Percentiles rank a stretch among this genome's conserved stretches.
Conservation (phyloP, 169 alveolate genomes). For the Plasmodium reichenowi region DNA sequence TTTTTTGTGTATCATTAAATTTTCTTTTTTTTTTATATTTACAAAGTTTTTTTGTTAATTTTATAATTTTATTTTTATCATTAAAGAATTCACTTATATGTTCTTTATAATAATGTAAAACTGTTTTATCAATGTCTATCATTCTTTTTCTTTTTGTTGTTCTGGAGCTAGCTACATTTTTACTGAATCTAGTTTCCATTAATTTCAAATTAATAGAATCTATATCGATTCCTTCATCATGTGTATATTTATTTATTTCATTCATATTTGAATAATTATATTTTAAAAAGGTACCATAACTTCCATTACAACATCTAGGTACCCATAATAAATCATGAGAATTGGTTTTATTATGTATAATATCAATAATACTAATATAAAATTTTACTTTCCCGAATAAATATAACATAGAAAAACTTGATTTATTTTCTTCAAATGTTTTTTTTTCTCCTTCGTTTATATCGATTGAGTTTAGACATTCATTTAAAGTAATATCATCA, state of each 20-base stretch:
- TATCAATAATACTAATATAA: conserved; percentile 68
- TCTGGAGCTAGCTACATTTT: conserved; percentile 75
- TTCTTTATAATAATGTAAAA: conserved; percentile 71
- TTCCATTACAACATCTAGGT: conserved; percentile 75
- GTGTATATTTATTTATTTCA: conserved; percentile 61
- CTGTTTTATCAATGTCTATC: conserved; percentile 76
- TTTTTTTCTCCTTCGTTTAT: conserved; percentile 1
- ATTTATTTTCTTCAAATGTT: conserved; percentile 58
- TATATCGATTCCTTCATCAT: conserved; percentile 70
- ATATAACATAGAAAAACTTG: conserved; percentile 70
- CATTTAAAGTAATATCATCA: conserved; percentile 28
- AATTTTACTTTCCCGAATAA: conserved; percentile 74
- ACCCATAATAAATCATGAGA: conserved; percentile 77
- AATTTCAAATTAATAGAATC: conserved; percentile 63
- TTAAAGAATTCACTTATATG: conserved; percentile 73
- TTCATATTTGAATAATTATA: conserved; percentile 40
- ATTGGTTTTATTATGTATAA: conserved; percentile 65
- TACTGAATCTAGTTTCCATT: conserved; percentile 74
- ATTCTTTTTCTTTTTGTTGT: conserved; percentile 77
- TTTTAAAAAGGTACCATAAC: conserved; percentile 69
- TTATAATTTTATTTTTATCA: conserved; percentile 70
- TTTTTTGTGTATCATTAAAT: conserved; percentile 29
- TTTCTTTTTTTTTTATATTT: conserved; percentile 72
- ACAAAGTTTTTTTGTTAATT: conserved; percentile 60
- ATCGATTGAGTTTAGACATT: conserved; percentile 11